phyloP scores from a whole-genome alignment of 1,284 basidiomycete genomes.

The Exobasidium cylindrosporum region DNA sequence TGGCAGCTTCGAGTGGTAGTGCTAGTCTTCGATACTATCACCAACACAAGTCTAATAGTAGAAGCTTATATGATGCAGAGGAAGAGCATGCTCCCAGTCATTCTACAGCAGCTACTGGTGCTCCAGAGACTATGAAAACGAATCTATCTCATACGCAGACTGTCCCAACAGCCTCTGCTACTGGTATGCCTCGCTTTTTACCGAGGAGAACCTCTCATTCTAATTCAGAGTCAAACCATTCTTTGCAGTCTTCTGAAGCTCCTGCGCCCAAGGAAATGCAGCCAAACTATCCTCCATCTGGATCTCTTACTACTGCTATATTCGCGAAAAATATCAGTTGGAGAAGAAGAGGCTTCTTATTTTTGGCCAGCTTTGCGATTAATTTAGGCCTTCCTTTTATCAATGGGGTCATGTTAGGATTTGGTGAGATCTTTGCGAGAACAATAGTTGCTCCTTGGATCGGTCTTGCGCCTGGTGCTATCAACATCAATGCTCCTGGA shows the following conservation, averaged over 20 bases:
- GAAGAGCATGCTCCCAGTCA: constrained; percentile 24
- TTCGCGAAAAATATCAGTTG: constrained; percentile 32
- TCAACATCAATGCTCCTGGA: constrained; percentile 9
- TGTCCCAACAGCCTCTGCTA: constrained; percentile 35
- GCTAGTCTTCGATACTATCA: constrained; percentile 8
- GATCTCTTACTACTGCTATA: constrained; percentile 43
- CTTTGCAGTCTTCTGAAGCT: not conserved
- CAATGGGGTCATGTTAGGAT: constrained; percentile 96
- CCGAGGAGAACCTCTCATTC: constrained; percentile 27
- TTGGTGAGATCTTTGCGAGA: constrained; percentile 94
- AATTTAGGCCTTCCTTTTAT: constrained; percentile 90
- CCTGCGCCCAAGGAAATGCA: constrained; percentile 12
- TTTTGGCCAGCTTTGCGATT: constrained; percentile 80
- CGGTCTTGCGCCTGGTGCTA: constrained; percentile 7
- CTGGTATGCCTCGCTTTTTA: constrained; percentile 40
- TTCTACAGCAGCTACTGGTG: not conserved
- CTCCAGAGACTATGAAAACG: constrained; percentile 17
- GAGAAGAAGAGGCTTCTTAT: constrained; percentile 35
- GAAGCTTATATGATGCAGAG: constrained; percentile 13
- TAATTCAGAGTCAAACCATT: not conserved
- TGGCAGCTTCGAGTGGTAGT: not conserved
- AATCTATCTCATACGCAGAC: constrained; percentile 22
- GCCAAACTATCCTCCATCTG: constrained; percentile 28
- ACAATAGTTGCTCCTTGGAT: constrained; percentile 64
- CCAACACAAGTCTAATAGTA: constrained; percentile 5